A percentile compares a stretch with the other conserved stretches of the same genome.
phyloP scores from a whole-genome alignment of 2,329 filamentous ascomycete genomes.

The Colletotrichum spaethianum region DNA sequence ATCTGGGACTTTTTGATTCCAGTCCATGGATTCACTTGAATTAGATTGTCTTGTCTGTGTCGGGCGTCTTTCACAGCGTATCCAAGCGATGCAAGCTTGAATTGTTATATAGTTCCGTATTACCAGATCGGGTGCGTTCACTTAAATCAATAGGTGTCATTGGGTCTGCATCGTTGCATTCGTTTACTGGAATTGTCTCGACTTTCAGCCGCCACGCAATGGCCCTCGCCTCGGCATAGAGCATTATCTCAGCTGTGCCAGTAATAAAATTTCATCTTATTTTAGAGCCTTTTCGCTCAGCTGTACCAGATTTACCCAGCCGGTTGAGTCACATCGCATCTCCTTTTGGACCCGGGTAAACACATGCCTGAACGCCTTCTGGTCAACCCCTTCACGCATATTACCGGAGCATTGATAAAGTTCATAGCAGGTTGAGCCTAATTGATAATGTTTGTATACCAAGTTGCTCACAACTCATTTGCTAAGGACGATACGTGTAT shows the following conservation, averaged over 20 bases:
- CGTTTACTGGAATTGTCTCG: neutral
- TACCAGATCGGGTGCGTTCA: neutral
- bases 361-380: neutral
- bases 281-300: neutral
- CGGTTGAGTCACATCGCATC: neutral
- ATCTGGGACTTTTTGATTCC: neutral
- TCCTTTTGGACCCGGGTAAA: neutral
- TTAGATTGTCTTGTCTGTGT: neutral
- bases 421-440: neutral
- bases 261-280: neutral
- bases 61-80: no score
- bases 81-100: neutral
- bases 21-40: neutral
- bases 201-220: constrained; percentile 4
- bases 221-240: neutral
- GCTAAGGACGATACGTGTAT: neutral
- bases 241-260: neutral
- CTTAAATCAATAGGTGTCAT: neutral
- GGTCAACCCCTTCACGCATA: neutral
- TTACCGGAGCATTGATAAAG: neutral
- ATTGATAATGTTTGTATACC: neutral
- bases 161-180: neutral
- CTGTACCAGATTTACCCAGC: neutral
- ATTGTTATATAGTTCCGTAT: neutral
- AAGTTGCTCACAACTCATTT: neutral